Conservation (phyloP, 2,329 filamentous ascomycete species). For the Phaeosphaeria sp. region DNA sequence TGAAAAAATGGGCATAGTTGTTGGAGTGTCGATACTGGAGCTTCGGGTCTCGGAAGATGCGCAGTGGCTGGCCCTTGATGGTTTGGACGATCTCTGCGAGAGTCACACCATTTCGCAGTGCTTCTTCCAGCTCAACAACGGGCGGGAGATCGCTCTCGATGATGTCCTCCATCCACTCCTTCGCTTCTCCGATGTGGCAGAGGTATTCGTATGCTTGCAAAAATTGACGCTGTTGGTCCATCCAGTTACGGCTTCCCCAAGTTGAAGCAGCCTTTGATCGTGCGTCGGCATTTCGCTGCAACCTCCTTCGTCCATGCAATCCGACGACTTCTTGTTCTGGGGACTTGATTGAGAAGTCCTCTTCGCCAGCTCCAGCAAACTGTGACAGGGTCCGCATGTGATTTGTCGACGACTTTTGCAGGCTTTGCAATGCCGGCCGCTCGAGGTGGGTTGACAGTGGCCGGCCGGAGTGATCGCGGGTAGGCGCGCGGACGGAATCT, state of each 20-base stretch:
- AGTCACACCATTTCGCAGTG: constrained; percentile 89
- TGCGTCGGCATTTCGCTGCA: constrained; percentile 73
- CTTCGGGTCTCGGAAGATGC: constrained; percentile 85
- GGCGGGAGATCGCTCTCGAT: constrained; percentile 85
- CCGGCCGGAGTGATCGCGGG: constrained; percentile 40
- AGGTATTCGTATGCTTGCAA: constrained; percentile 97
- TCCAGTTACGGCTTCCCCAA: constrained; percentile 91
- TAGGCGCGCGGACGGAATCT: constrained; percentile 47
- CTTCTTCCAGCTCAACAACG: constrained; percentile 93
- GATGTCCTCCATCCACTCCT: constrained; percentile 97
- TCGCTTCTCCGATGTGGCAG: constrained; percentile 97
- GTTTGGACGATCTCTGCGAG: constrained; percentile 93
- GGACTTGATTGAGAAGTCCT: constrained; percentile 79
- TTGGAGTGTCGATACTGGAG: constrained; percentile 96
- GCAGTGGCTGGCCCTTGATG: constrained; percentile 74
- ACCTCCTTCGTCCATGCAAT: constrained; percentile 78
- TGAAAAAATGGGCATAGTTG: constrained; percentile 96
- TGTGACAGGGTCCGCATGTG: constrained; percentile 88
- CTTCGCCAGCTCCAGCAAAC: constrained; percentile 75
- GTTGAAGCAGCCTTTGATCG: constrained; percentile 59
- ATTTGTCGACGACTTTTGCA: constrained; percentile 88
- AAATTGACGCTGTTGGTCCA: constrained; percentile 98
- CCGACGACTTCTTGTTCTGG: constrained; percentile 87
- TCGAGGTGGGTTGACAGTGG: constrained; percentile 45
- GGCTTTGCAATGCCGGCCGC: constrained; percentile 71